Evolutionary conservation across 768 basidiomycete species (phyloP).

Genomic region (Mycena epipterygia): DNA sequence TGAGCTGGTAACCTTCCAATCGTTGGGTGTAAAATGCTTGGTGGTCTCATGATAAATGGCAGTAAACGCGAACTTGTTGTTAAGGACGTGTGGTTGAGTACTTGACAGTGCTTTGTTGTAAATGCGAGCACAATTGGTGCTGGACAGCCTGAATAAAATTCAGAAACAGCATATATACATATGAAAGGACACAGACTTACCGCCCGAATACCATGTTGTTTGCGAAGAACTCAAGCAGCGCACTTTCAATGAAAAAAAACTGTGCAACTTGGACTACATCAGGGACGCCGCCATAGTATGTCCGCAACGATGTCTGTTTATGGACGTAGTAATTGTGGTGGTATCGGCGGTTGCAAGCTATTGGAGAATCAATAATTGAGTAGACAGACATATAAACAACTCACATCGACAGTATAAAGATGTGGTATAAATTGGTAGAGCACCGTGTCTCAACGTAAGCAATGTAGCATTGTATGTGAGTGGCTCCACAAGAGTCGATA

Average conservation of each 20-base stretch:
- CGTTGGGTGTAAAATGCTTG: not conserved
- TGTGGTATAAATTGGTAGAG: conserved; percentile 4
- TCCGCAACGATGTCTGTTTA: not conserved
- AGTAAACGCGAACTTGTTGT: conserved; percentile 18
- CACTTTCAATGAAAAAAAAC: conserved; percentile 31
- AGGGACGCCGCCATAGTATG: conserved; percentile 35
- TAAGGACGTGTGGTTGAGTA: not conserved
- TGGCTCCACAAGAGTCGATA: not conserved
- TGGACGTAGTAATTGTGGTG: conserved; percentile 12
- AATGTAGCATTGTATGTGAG: not conserved
- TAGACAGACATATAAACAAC: not conserved
- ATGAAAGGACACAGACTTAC: conserved; percentile 9
- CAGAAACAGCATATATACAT: not conserved
- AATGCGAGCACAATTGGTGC: conserved; percentile 13
- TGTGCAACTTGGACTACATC: conserved; percentile 26
- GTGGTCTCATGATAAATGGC: not conserved
- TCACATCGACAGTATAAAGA: conserved; percentile 13
- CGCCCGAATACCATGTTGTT: conserved; percentile 25
- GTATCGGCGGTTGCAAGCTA: conserved; percentile 9
- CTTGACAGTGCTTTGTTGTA: conserved; percentile 1
- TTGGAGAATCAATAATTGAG: no score
- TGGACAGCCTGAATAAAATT: not conserved
- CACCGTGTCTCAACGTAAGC: conserved; percentile 3
- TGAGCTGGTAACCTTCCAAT: conserved; percentile 9
- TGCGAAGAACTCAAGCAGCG: conserved; percentile 33